These are phyloP conservation scores for Aureobasidium melanogenum DNA, from an alignment of 2,329 filamentous ascomycete genomes.

Conservation along the genomic window DNA sequence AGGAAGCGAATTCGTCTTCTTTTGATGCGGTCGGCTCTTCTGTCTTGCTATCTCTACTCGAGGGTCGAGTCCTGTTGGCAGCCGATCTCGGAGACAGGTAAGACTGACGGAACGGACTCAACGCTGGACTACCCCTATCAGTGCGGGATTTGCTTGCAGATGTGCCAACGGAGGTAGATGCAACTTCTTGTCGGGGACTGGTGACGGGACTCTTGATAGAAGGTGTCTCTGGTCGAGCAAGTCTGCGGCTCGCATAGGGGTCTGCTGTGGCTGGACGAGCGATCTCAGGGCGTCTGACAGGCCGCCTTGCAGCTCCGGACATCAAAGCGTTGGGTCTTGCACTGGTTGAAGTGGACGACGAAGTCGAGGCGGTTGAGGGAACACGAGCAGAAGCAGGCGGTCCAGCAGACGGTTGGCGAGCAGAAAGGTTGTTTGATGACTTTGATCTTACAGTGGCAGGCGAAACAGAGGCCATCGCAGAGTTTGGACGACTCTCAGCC, in stretches of 20 bases:
- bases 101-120: constrained; percentile 12
- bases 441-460: constrained; percentile 31
- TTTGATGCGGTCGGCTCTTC: constrained; percentile 16
- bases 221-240: constrained; percentile 36
- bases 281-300: constrained; percentile 32
- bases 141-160: constrained; percentile 12
- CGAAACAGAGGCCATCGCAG: constrained; percentile 46
- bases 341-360: constrained; percentile 21
- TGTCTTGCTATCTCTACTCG: constrained; percentile 24
- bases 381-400: constrained; percentile 15
- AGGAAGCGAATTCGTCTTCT: constrained; percentile 40
- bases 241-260: constrained; percentile 37
- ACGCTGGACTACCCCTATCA: constrained; percentile 12
- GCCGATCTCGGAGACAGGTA: constrained; percentile 10
- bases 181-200: constrained; percentile 31
- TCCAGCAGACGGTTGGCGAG: constrained; percentile 4
- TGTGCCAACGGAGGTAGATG: constrained; percentile 16
- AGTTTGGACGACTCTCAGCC: constrained; percentile 45
- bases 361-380: constrained; percentile 22
- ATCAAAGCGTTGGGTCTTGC: constrained; percentile 39
- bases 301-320: constrained; percentile 51
- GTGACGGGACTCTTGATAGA: constrained; percentile 36
- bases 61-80: constrained; percentile 19
- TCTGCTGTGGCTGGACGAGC: constrained; percentile 46
- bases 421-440: constrained; percentile 12